These are phyloP conservation scores for Cryptosporidium bovis DNA, from an alignment of 169 alveolate species.

Conservation along the genomic window DNA sequence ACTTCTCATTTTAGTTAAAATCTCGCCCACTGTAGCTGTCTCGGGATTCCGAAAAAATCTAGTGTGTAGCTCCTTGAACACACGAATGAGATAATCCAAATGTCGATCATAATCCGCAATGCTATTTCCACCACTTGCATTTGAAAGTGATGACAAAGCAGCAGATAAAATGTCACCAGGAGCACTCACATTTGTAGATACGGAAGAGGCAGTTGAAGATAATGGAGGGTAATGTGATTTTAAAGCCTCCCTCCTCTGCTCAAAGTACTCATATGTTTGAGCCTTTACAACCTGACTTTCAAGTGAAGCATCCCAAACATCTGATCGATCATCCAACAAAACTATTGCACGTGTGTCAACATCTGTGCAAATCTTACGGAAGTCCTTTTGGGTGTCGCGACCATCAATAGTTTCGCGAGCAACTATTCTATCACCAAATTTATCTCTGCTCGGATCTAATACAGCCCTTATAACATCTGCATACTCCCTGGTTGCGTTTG, in stretches of 20 bases:
- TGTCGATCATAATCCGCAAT: constrained; percentile 88
- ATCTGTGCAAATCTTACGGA: constrained; percentile 84
- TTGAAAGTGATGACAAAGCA: constrained; percentile 65
- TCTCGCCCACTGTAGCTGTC: constrained; percentile 86
- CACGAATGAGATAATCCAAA: constrained; percentile 86
- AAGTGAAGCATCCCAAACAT: constrained; percentile 90
- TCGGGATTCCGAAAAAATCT: constrained; percentile 87
- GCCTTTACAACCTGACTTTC: constrained; percentile 90
- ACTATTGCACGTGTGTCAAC: constrained; percentile 87
- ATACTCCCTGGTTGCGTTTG: constrained; percentile 92
- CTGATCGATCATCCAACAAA: constrained; percentile 90
- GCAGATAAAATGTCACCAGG: constrained; percentile 73
- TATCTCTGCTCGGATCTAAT: constrained; percentile 89
- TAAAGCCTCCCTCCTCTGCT: constrained; percentile 75
- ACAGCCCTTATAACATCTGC: constrained; percentile 92
- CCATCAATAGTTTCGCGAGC: constrained; percentile 88
- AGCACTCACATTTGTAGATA: constrained; percentile 53
- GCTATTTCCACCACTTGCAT: constrained; percentile 75
- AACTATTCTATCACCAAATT: constrained; percentile 89
- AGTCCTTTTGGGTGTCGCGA: constrained; percentile 84
- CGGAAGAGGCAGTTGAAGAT: constrained; percentile 65
- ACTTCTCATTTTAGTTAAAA: constrained; percentile 83
- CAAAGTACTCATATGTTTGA: constrained; percentile 91
- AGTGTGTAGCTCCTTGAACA: constrained; percentile 87
- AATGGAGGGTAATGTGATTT: constrained; percentile 78